Evolutionary conservation across 345 rosid species (phyloP).

Genomic region (Sisymbrium irio): DNA sequence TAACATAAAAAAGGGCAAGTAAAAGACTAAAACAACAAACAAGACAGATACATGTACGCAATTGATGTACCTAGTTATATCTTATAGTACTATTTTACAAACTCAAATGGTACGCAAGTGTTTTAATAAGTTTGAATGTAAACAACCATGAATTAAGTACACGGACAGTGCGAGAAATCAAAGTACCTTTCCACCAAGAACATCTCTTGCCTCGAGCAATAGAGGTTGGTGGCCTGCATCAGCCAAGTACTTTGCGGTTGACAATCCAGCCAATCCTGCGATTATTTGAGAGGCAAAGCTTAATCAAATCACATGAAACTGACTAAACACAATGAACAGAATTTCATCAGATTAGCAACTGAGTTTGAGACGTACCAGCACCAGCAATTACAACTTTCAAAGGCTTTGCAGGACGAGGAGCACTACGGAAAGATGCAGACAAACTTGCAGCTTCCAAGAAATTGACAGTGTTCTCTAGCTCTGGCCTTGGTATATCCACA

Average conservation of each 20-base stretch:
- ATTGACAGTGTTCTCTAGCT: conserved; percentile 68
- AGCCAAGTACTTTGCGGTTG: conserved; percentile 88
- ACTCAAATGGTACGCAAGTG: no score
- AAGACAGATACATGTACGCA: not conserved
- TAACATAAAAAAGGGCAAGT: not conserved
- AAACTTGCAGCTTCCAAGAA: conserved; percentile 87
- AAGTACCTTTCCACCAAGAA: conserved; percentile 93
- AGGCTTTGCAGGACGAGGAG: conserved; percentile 68
- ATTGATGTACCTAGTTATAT: not conserved
- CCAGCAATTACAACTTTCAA: conserved; percentile 85
- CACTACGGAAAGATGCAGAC: conserved; percentile 64
- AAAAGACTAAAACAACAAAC: not conserved
- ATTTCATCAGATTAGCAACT: not conserved
- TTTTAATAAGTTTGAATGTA: no score
- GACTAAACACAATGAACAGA: not conserved
- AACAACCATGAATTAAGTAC: not conserved
- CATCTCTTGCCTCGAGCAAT: conserved; percentile 86
- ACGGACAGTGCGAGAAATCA: conserved; percentile 2
- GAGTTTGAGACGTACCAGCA: conserved; percentile 81
- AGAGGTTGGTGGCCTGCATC: conserved; percentile 93
- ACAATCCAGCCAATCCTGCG: conserved; percentile 93
- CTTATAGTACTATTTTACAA: no score
- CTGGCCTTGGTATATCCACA: conserved; percentile 82
- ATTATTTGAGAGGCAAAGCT: not conserved
- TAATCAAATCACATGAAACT: conserved; percentile 3